Conservation (phyloP, 768 basidiomycete genomes). For the Serpula lacrymans region DNA sequence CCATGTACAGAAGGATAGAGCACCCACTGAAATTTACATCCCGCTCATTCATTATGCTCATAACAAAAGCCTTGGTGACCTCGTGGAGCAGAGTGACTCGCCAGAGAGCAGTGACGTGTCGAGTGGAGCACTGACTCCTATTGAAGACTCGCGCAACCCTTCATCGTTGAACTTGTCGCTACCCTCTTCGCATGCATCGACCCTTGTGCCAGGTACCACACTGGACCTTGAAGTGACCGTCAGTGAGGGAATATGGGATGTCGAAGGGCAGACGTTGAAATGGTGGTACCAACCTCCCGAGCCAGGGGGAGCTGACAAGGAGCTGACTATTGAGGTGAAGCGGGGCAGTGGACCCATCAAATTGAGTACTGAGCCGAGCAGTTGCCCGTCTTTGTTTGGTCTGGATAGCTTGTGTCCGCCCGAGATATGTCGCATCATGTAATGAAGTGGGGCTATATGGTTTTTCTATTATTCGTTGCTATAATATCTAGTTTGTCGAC, state of each 20-base stretch:
- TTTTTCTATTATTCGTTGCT: no score
- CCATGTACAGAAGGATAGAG: slow-evolving; percentile 19
- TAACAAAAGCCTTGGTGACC: slow-evolving; percentile 24
- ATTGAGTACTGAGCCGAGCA: neutral
- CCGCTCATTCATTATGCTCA: slow-evolving; percentile 88
- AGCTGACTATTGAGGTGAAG: slow-evolving; percentile 39
- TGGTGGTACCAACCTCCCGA: slow-evolving; percentile 45
- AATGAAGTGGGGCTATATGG: no score
- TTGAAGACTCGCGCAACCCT: no score
- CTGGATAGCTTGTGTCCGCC: neutral
- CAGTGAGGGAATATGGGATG: slow-evolving; percentile 44
- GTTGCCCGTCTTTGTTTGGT: neutral
- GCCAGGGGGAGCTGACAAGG: slow-evolving; percentile 16
- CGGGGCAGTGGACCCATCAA: slow-evolving; percentile 40
- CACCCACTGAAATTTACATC: slow-evolving; percentile 85
- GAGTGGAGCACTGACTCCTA: slow-evolving; percentile 7
- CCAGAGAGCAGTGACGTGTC: slow-evolving; percentile 3
- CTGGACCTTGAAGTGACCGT: slow-evolving; percentile 38
- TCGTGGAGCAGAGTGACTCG: slow-evolving; percentile 5
- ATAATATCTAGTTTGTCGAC: no score
- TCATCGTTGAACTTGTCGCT: neutral
- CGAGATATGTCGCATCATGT: slow-evolving; percentile 1
- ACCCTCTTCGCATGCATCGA: slow-evolving; percentile 1
- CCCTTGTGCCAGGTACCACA: neutral
- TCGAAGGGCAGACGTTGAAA: slow-evolving; percentile 46